Percentiles rank a stretch among this genome's conserved stretches.
phyloP scores from a whole-genome alignment of 73 alveolate species.

The Paramecium bursaria region DNA sequence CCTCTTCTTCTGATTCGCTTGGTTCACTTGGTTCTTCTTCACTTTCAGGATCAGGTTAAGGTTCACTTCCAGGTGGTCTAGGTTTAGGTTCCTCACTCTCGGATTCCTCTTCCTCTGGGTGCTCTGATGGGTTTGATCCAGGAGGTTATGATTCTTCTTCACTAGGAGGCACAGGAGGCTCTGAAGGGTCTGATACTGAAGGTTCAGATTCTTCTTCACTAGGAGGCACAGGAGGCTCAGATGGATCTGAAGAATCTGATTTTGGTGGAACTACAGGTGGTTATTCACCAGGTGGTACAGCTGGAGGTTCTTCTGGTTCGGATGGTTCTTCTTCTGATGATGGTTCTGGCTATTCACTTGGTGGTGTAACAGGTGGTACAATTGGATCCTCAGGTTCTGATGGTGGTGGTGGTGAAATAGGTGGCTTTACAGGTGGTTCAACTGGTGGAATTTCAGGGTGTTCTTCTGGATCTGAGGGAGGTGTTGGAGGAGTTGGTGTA shows the following conservation, averaged over 20 bases:
- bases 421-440: not conserved
- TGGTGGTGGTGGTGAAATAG: too few species aligned
- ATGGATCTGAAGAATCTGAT: too few species aligned
- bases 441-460: conserved; percentile 9
- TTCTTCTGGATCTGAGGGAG: not conserved
- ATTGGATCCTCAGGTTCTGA: not conserved
- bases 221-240: too few species aligned
- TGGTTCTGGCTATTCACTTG: conserved; percentile 1
- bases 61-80: conserved; percentile 5
- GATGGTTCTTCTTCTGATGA: conserved; percentile 27
- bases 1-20: conserved; percentile 11
- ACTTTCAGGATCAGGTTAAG: conserved; percentile 25
- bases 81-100: conserved; percentile 28
- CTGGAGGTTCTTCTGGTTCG: conserved; percentile 28
- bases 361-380: conserved; percentile 13
- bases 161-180: too few species aligned
- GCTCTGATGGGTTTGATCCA: too few species aligned
- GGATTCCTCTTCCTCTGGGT: conserved; percentile 51
- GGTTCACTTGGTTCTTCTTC: conserved; percentile 34
- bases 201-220: too few species aligned
- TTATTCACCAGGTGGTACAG: too few species aligned
- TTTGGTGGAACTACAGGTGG: too few species aligned
- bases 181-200: too few species aligned
- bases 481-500: not conserved
- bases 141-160: too few species aligned